phyloP scores from a whole-genome alignment of 1,139 yeast species.

The Kurtzmaniella quercitrusa region DNA sequence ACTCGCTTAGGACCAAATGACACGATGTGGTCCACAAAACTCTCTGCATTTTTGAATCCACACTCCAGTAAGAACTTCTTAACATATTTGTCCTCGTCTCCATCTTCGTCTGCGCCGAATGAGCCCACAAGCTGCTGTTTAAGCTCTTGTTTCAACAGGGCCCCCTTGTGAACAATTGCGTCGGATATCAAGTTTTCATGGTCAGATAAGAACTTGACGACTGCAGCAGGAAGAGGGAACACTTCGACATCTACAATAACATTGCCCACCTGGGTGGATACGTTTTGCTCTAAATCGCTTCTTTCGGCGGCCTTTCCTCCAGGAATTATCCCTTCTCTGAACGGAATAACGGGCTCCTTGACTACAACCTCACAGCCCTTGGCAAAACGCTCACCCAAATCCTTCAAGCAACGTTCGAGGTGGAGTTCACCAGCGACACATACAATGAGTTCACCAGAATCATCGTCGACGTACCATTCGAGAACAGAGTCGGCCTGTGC shows the following conservation, averaged over 20 bases:
- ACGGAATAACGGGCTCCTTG: constrained; percentile 94
- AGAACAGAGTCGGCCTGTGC: constrained; percentile 93
- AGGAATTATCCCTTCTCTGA: constrained; percentile 74
- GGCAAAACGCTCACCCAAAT: constrained; percentile 86
- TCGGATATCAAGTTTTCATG: constrained; percentile 35
- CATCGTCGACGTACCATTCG: constrained; percentile 76
- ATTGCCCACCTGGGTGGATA: constrained; percentile 29
- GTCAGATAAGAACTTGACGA: constrained; percentile 46
- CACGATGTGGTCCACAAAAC: constrained; percentile 44
- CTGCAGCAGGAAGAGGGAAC: constrained; percentile 51
- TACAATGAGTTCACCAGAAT: constrained; percentile 82
- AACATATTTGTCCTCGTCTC: constrained; percentile 14
- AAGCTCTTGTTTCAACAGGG: constrained; percentile 28
- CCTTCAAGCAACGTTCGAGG: constrained; percentile 85
- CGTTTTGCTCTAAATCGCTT: constrained; percentile 19
- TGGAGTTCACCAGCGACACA: constrained; percentile 97
- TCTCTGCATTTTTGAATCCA: constrained; percentile 17
- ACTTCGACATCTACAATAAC: constrained; percentile 50
- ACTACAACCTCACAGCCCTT: constrained; percentile 74
- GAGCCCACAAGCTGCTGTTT: constrained; percentile 10
- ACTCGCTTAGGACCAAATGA: constrained; percentile 74
- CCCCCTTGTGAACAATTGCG: constrained; percentile 16
- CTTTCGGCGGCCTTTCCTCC: constrained; percentile 8
- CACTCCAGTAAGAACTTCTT: constrained; percentile 11
- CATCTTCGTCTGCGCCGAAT: constrained; percentile 21